Percentiles rank a stretch among this genome's conserved stretches.
Evolutionary conservation across 2,329 filamentous ascomycete genomes (phyloP).

Genomic region (Neonectria faginata): DNA sequence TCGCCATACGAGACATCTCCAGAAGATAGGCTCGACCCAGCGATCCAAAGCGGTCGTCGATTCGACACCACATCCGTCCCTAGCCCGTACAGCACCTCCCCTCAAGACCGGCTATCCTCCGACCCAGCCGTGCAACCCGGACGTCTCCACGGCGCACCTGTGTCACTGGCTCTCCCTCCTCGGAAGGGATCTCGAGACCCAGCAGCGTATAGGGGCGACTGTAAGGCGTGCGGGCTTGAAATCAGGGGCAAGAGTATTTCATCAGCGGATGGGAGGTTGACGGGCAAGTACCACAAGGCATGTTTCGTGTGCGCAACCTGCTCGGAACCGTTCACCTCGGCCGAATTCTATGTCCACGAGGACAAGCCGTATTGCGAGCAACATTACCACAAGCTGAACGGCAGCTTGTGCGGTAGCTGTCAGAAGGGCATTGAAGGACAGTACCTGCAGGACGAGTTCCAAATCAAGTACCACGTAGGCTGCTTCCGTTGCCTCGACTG

Average conservation of each 20-base stretch:
- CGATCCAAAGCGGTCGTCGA: slow-evolving; percentile 38
- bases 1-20: slow-evolving; percentile 47
- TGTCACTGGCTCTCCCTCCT: slow-evolving; percentile 37
- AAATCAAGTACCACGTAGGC: slow-evolving; percentile 84
- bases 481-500: slow-evolving; percentile 91
- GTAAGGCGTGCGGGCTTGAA: slow-evolving; percentile 81
- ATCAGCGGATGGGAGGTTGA: slow-evolving; percentile 90
- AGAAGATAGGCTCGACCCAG: slow-evolving; percentile 37
- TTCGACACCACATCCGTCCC: slow-evolving; percentile 29
- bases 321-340: slow-evolving; percentile 81
- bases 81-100: slow-evolving; percentile 33
- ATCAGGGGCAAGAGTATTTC: slow-evolving; percentile 95
- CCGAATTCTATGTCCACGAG: slow-evolving; percentile 91
- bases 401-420: slow-evolving; percentile 84
- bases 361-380: slow-evolving; percentile 91
- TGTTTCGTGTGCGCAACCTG: slow-evolving; percentile 95
- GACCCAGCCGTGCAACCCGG: slow-evolving; percentile 30
- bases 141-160: slow-evolving; percentile 22
- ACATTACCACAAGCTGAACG: slow-evolving; percentile 93
- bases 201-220: slow-evolving; percentile 74
- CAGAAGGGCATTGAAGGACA: slow-evolving; percentile 90
- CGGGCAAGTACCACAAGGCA: slow-evolving; percentile 92
- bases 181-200: slow-evolving; percentile 55
- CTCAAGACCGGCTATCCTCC: slow-evolving; percentile 31
- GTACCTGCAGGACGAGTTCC: slow-evolving; percentile 85